phyloP scores from a whole-genome alignment of 176 grass and related monocot genomes.

The Microstegium vimineum region DNA sequence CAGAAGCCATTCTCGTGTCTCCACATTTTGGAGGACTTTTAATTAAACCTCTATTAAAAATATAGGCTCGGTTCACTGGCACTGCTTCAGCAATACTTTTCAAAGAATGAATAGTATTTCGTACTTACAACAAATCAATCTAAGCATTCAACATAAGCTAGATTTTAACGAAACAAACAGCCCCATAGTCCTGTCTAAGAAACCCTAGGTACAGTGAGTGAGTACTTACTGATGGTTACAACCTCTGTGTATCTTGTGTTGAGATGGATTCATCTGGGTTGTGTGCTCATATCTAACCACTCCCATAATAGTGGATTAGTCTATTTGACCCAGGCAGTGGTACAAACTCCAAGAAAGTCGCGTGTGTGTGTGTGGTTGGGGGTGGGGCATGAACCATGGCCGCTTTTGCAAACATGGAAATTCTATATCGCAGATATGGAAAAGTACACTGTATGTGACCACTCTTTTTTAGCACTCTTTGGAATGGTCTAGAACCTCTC shows the following conservation, averaged over 20 bases:
- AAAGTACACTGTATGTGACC: background rate
- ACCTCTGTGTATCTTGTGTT: background rate
- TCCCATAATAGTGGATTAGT: background rate
- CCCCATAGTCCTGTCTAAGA: background rate
- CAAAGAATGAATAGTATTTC: no score
- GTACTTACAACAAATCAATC: no score
- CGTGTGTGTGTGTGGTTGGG: no score
- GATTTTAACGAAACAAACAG: no score
- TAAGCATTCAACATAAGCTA: no score
- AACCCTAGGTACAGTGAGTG: background rate
- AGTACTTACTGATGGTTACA: background rate
- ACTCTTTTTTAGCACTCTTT: background rate
- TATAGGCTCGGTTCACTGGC: no score
- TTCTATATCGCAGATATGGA: background rate
- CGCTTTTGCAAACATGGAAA: background rate
- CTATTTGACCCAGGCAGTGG: background rate
- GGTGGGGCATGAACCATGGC: background rate
- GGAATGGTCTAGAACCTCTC: slow-evolving; percentile 13
- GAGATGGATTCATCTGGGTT: background rate
- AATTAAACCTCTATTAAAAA: no score
- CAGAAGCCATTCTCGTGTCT: background rate
- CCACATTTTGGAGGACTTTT: background rate
- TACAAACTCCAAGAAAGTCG: background rate
- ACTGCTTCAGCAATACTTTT: no score
- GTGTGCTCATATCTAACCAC: background rate